These are phyloP conservation scores for Daedaleopsis sinensis DNA, from an alignment of 768 basidiomycete genomes.

Conservation along the genomic window DNA sequence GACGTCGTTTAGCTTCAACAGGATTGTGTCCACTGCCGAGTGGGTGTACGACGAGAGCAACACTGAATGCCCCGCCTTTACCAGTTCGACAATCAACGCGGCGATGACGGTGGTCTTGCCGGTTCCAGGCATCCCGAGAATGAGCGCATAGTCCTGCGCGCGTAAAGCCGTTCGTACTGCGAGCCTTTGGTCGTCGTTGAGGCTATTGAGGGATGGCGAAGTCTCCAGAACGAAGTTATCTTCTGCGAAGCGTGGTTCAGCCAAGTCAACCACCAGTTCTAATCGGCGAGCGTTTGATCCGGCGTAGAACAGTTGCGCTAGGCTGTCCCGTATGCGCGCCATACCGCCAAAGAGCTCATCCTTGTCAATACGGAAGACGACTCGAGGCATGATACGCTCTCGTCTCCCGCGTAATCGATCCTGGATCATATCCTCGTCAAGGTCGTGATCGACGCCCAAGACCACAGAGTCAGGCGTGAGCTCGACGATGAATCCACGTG, in stretches of 20 bases:
- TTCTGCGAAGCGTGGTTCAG: conserved; percentile 62
- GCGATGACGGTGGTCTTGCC: conserved; percentile 97
- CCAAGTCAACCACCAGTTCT: conserved; percentile 81
- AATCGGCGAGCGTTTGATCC: conserved; percentile 71
- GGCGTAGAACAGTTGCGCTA: conserved; percentile 85
- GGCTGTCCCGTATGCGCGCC: conserved; percentile 86
- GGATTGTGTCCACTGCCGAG: conserved; percentile 97
- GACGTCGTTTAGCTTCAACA: conserved; percentile 72
- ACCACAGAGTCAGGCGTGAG: conserved; percentile 65
- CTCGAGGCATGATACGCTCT: conserved; percentile 25
- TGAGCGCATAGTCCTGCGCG: conserved; percentile 87
- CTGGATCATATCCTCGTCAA: conserved; percentile 54
- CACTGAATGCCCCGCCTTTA: conserved; percentile 82
- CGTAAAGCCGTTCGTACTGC: conserved; percentile 77
- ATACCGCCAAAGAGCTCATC: conserved; percentile 90
- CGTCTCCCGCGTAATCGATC: conserved; percentile 32
- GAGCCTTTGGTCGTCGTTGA: conserved; percentile 73
- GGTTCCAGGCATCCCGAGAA: conserved; percentile 98
- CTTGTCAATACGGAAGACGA: conserved; percentile 86
- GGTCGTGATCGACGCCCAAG: conserved; percentile 81
- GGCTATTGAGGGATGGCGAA: conserved; percentile 19
- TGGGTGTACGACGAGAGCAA: conserved; percentile 94
- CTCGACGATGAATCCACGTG: conserved; percentile 80
- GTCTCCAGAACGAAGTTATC: conserved; percentile 31
- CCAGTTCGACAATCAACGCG: conserved; percentile 79